These are phyloP conservation scores for Rhizoclosmatium sp. DNA, from an alignment of 192 early-diverging fungal species.

Conservation along the genomic window DNA sequence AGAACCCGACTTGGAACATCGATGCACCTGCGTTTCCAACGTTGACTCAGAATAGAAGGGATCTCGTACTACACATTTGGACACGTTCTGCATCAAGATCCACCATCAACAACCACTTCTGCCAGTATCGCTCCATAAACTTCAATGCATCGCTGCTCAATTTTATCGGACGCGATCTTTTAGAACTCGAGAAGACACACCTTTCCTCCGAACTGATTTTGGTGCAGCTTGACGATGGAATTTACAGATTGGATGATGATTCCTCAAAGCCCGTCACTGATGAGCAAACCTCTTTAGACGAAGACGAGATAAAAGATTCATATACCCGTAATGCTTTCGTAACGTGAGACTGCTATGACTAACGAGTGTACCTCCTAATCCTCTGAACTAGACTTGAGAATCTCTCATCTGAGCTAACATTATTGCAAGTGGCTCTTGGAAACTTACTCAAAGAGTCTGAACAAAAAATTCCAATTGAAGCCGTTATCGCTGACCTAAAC, in stretches of 20 bases:
- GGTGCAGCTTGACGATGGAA: conserved; percentile 25
- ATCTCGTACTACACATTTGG: neutral
- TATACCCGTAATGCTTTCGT: neutral
- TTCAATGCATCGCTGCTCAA: neutral
- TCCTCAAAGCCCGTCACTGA: neutral
- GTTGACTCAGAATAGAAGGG: neutral
- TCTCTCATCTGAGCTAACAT: neutral
- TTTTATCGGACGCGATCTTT: conserved; percentile 17
- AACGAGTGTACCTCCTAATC: neutral
- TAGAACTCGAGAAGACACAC: neutral
- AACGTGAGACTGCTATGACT: neutral
- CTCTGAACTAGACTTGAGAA: neutral
- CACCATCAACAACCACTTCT: neutral
- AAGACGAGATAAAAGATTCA: too few species aligned
- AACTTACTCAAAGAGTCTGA: too few species aligned
- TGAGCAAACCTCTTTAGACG: neutral
- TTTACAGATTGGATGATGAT: conserved; percentile 1
- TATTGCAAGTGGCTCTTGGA: neutral
- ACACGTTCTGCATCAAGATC: neutral
- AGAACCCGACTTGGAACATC: conserved; percentile 1
- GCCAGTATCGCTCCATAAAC: too few species aligned
- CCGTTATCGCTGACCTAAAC: too few species aligned
- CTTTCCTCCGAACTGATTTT: conserved; percentile 10
- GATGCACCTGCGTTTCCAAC: neutral
- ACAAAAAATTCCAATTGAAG: too few species aligned